Evolutionary conservation across 2,329 filamentous ascomycete genomes (phyloP).

Genomic region (Arthrinium puccinioides): DNA sequence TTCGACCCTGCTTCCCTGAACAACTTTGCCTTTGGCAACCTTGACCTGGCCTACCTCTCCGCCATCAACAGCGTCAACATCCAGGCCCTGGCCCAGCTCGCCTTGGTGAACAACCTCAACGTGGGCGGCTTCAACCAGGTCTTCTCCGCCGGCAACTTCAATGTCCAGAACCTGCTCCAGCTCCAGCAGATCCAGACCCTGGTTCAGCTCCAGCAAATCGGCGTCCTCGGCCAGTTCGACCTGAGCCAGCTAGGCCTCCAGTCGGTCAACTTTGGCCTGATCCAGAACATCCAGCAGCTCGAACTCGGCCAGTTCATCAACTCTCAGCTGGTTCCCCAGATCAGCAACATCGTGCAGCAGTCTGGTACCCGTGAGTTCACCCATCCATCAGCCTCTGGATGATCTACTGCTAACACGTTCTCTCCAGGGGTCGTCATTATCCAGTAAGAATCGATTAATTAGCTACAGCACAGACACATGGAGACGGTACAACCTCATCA

Average conservation of each 20-base stretch:
- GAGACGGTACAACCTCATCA: too few species aligned
- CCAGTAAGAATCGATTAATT: neutral
- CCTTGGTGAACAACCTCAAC: slow-evolving; percentile 28
- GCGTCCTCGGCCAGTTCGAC: slow-evolving; percentile 38
- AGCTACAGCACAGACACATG: too few species aligned
- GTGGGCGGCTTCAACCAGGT: slow-evolving; percentile 26
- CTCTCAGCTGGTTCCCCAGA: slow-evolving; percentile 18
- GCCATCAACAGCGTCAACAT: slow-evolving; percentile 23
- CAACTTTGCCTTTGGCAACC: slow-evolving; percentile 21
- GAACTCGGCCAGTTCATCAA: slow-evolving; percentile 24
- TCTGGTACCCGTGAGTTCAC: slow-evolving; percentile 8
- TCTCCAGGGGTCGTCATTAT: neutral
- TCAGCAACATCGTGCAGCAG: slow-evolving; percentile 22
- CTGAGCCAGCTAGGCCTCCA: slow-evolving; percentile 35
- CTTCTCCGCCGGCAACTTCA: slow-evolving; percentile 38
- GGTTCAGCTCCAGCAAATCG: slow-evolving; percentile 29
- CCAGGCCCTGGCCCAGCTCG: slow-evolving; percentile 23
- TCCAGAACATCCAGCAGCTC: slow-evolving; percentile 24
- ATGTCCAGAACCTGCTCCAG: slow-evolving; percentile 37
- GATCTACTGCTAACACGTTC: neutral
- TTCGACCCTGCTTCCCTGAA: slow-evolving; percentile 27
- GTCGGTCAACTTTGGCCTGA: slow-evolving; percentile 31
- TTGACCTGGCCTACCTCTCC: slow-evolving; percentile 30
- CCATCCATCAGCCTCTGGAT: neutral
- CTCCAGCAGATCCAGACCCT: slow-evolving; percentile 25